Conservation (phyloP, 2,329 filamentous ascomycete species). For the Neonectria hederae region DNA sequence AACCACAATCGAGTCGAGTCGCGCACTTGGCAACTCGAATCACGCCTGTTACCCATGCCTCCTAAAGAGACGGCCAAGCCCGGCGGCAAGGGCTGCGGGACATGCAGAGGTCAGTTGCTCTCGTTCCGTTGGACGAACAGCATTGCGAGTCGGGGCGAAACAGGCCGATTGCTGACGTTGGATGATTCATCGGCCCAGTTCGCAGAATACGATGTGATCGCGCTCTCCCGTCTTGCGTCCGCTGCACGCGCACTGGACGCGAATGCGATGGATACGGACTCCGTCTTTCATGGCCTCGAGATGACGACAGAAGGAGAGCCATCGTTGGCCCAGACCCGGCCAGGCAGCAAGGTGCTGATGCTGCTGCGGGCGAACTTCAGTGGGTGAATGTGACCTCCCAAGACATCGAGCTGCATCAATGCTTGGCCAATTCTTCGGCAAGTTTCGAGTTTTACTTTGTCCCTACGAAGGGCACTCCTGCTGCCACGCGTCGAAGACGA, state of each 20-base stretch:
- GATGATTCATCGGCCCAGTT: background rate
- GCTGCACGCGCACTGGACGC: background rate
- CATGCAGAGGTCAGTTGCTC: background rate
- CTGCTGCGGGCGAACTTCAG: background rate
- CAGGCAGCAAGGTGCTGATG: background rate
- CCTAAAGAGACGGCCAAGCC: background rate
- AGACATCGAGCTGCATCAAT: background rate
- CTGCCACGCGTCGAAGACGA: background rate
- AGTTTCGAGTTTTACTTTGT: background rate
- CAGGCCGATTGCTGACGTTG: background rate
- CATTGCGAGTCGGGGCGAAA: background rate
- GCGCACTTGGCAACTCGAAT: no score
- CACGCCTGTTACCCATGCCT: background rate
- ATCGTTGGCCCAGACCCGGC: background rate
- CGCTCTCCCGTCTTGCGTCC: background rate
- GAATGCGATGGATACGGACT: slow-evolving; percentile 14
- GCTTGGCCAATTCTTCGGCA: background rate
- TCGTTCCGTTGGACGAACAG: background rate
- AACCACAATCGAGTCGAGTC: background rate
- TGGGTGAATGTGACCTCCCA: background rate
- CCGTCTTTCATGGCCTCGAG: slow-evolving; percentile 18
- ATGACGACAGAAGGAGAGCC: slow-evolving; percentile 1
- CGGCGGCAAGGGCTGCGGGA: background rate
- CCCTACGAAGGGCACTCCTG: background rate
- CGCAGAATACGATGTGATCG: background rate